phyloP scores from a whole-genome alignment of 139 green algal species.

The Astrephomene gubernaculifera region DNA sequence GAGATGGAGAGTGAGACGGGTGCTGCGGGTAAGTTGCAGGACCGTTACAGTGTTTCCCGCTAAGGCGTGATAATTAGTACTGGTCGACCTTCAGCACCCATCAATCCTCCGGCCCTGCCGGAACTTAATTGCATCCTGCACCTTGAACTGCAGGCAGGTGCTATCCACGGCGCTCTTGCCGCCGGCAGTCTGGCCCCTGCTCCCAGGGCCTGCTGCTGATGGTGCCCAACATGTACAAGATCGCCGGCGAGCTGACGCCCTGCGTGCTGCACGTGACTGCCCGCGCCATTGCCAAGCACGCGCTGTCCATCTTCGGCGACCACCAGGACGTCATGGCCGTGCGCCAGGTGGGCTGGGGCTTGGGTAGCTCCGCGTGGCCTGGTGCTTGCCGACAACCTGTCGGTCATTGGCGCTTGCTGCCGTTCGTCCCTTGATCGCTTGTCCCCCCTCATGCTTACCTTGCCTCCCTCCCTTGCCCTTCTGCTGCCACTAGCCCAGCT shows the following conservation, averaged over 20 bases:
- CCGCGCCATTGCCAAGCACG: slow-evolving; percentile 62
- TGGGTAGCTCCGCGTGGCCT: not conserved
- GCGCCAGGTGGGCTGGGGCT: slow-evolving; percentile 28
- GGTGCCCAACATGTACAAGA: slow-evolving; percentile 80
- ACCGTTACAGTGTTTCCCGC: not conserved
- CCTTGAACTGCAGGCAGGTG: slow-evolving; percentile 52
- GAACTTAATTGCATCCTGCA: not conserved
- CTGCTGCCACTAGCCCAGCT: slow-evolving; percentile 47
- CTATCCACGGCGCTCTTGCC: slow-evolving; percentile 67
- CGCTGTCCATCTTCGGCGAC: slow-evolving; percentile 74
- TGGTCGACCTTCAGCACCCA: not conserved
- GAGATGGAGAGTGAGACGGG: slow-evolving; percentile 73
- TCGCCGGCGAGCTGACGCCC: slow-evolving; percentile 69
- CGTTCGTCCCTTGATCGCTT: not conserved
- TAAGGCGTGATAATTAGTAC: not conserved
- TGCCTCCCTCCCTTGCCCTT: too few relatives aligned
- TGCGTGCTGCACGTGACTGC: slow-evolving; percentile 72
- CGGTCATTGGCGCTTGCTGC: too few relatives aligned
- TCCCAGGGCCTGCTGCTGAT: slow-evolving; percentile 76
- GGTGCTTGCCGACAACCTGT: not conserved
- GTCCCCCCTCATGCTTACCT: too few relatives aligned
- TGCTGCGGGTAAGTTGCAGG: slow-evolving; percentile 29
- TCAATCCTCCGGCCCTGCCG: not conserved
- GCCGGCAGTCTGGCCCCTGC: slow-evolving; percentile 64
- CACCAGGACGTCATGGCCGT: slow-evolving; percentile 73